Conservation (phyloP, 768 basidiomycete species). For the Lentinula detonsa region DNA sequence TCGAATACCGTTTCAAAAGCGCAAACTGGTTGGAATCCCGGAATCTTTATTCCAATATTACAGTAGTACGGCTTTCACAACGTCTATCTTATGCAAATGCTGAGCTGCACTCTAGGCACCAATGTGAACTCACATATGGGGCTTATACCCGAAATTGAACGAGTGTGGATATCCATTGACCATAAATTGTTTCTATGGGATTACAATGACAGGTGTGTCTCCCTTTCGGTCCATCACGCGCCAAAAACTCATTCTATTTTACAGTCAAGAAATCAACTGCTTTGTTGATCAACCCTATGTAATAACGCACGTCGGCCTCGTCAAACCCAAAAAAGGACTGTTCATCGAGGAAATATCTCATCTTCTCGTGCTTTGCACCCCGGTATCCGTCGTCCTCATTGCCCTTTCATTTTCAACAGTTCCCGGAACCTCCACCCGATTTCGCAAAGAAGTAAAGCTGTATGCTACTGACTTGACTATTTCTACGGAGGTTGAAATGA, state of each 20-base stretch:
- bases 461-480: conserved; percentile 86
- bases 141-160: conserved; percentile 85
- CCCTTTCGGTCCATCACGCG: background rate
- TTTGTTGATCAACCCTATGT: conserved; percentile 88
- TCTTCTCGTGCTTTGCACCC: conserved; percentile 87
- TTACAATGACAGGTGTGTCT: conserved; percentile 82
- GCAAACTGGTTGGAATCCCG: conserved; percentile 69
- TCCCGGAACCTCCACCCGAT: conserved; percentile 31
- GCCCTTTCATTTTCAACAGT: conserved; percentile 61
- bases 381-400: conserved; percentile 75
- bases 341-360: conserved; percentile 92
- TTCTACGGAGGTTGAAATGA: conserved; percentile 79
- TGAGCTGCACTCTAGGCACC: conserved; percentile 35
- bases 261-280: conserved; percentile 85
- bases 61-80: conserved; percentile 43
- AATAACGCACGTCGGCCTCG: conserved; percentile 84
- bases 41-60: conserved; percentile 76
- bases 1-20: conserved; percentile 75
- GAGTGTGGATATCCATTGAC: conserved; percentile 94
- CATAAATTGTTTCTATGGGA: conserved; percentile 96
- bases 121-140: conserved; percentile 82
- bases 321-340: conserved; percentile 77
- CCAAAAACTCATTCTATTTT: conserved; percentile 4
- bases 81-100: conserved; percentile 5
- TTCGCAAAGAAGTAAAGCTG: conserved; percentile 73